Conservation (phyloP, 2,329 filamentous ascomycete species). For the Leptosphaerulina australis region DNA sequence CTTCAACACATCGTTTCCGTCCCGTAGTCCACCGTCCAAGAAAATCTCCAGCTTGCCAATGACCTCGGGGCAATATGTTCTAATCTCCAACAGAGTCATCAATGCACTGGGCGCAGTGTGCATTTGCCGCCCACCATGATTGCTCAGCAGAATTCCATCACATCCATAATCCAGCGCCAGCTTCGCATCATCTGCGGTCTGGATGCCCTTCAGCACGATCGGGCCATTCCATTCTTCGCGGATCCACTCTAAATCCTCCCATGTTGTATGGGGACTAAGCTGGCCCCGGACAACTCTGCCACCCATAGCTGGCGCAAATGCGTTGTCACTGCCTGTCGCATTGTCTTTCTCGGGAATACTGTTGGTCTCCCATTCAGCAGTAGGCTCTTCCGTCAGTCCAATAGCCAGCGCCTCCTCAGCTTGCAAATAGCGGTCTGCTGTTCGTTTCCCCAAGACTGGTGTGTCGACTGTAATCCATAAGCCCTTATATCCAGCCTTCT, state of each 20-base stretch:
- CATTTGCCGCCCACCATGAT: conserved; percentile 61
- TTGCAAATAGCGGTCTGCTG: conserved; percentile 43
- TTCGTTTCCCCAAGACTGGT: conserved; percentile 44
- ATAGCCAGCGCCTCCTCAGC: conserved; percentile 58
- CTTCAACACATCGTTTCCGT: conserved; percentile 49
- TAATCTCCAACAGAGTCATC: conserved; percentile 48
- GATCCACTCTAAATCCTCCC: conserved; percentile 56
- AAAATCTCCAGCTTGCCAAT: conserved; percentile 47
- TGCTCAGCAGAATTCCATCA: conserved; percentile 58
- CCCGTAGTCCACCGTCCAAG: conserved; percentile 47
- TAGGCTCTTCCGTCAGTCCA: conserved; percentile 58
- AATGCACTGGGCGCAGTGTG: conserved; percentile 51
- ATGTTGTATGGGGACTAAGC: conserved; percentile 55
- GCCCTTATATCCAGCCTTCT: conserved; percentile 42
- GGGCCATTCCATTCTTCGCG: conserved; percentile 49
- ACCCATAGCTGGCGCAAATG: conserved; percentile 64
- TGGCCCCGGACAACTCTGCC: conserved; percentile 46
- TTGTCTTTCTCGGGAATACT: conserved; percentile 12
- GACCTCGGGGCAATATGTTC: conserved; percentile 45
- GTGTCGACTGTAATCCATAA: conserved; percentile 49
- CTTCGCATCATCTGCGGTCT: conserved; percentile 53
- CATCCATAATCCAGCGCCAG: conserved; percentile 53
- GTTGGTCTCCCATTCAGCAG: conserved; percentile 56
- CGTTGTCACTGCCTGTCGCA: conserved; percentile 57
- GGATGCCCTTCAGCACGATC: conserved; percentile 55